A percentile compares a stretch with the other conserved stretches of the same genome.
These are phyloP conservation scores for Candida nanaspora DNA, from an alignment of 805 yeast species.

Conservation along the genomic window DNA sequence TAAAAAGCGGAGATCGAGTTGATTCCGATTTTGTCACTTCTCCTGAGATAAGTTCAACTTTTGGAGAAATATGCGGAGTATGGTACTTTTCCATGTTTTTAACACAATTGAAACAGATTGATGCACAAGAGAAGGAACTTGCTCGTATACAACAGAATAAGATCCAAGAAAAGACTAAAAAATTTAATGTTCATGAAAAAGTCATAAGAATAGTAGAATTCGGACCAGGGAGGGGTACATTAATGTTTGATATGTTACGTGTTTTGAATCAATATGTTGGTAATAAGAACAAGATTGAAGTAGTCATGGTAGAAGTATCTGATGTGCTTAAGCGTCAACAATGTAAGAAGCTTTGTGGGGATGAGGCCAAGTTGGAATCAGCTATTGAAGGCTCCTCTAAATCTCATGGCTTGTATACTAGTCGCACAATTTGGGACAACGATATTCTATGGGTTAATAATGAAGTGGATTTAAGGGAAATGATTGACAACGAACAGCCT, in stretches of 20 bases:
- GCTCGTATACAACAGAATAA: not conserved
- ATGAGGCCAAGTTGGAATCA: conserved; percentile 9
- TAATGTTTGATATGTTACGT: conserved; percentile 57
- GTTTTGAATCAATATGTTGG: conserved; percentile 35
- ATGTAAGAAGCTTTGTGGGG: conserved; percentile 38
- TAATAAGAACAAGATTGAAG: conserved; percentile 29
- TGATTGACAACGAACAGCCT: conserved; percentile 27
- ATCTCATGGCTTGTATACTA: not conserved
- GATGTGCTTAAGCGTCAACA: conserved; percentile 56
- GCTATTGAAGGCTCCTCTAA: conserved; percentile 12
- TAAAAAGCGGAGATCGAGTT: not conserved
- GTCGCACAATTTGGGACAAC: conserved; percentile 41
- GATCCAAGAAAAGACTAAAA: not conserved
- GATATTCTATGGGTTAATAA: conserved; percentile 52
- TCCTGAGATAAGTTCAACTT: conserved; percentile 81
- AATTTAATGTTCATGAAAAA: conserved; percentile 16
- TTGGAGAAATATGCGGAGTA: conserved; percentile 78
- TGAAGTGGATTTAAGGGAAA: conserved; percentile 35
- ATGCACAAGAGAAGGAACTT: conserved; percentile 2
- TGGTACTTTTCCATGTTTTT: conserved; percentile 60
- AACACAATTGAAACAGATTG: conserved; percentile 43
- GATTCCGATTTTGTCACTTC: conserved; percentile 77
- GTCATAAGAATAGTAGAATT: conserved; percentile 57
- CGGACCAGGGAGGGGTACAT: conserved; percentile 83
- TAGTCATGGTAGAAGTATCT: conserved; percentile 68